A percentile compares a stretch with the other conserved stretches of the same genome.
Conservation (phyloP, 2,329 filamentous ascomycete genomes). For the Cladosporium austrohemisphaericum region DNA sequence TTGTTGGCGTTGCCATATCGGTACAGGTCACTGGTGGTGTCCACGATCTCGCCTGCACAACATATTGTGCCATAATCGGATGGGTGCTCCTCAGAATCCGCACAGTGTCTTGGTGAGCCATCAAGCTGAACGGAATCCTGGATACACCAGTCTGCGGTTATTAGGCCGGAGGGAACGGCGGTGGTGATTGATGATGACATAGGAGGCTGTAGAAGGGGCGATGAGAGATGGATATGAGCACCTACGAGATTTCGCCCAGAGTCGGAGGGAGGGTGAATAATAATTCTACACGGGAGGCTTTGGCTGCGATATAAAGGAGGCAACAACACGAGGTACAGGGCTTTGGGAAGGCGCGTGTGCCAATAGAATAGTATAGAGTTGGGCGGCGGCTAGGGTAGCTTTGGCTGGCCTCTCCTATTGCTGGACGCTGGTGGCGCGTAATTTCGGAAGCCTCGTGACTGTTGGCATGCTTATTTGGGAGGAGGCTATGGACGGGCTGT, state of each 20-base stretch:
- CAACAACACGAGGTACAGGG: no score
- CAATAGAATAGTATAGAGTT: no score
- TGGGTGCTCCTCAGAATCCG: constrained; percentile 14
- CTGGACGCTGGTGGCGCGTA: no score
- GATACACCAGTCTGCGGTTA: constrained; percentile 19
- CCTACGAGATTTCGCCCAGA: background rate
- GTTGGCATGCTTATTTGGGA: no score
- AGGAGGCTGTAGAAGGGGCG: background rate
- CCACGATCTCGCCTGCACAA: constrained; percentile 18
- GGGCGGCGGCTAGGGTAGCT: no score
- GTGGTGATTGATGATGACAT: constrained; percentile 17
- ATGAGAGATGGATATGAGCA: background rate
- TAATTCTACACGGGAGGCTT: no score
- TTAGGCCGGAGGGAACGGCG: constrained; percentile 18
- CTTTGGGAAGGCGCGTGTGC: no score
- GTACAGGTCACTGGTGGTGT: constrained; percentile 15
- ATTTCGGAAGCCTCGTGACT: no score
- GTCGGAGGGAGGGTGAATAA: background rate
- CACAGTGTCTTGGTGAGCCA: constrained; percentile 9
- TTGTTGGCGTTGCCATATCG: constrained; percentile 7
- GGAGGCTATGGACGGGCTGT: no score
- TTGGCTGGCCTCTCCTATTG: no score
- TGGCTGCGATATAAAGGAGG: no score
- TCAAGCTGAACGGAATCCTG: constrained; percentile 1
- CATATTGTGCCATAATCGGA: constrained; percentile 19